Evolutionary conservation across 495 filamentous ascomycete species (phyloP).

Genomic region (Aspergillus sparsus): DNA sequence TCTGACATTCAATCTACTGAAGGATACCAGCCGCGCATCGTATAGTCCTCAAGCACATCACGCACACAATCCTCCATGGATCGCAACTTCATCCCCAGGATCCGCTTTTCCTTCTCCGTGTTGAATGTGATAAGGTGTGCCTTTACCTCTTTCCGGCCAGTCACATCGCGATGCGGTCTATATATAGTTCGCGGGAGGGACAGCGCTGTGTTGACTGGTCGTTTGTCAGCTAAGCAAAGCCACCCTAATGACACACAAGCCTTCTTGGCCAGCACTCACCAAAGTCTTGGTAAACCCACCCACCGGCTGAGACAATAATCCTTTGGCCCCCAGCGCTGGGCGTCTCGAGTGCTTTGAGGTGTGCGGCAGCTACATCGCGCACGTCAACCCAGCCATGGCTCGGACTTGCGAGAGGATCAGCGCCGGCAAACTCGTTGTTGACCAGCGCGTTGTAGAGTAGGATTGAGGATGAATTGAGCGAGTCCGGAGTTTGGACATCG

Average conservation of each 20-base stretch:
- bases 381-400: constrained; percentile 5
- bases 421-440: not conserved
- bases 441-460: not conserved
- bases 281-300: not conserved
- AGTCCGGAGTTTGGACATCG: not conserved
- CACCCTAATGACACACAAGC: too few species aligned
- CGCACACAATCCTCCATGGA: not conserved
- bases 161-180: not conserved
- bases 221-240: not conserved
- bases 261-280: too few species aligned
- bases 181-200: not conserved
- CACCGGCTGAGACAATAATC: not conserved
- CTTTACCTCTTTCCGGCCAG: not conserved
- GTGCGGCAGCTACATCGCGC: not conserved
- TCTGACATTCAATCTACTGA: too few species aligned
- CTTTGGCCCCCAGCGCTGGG: not conserved
- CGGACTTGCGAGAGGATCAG: not conserved
- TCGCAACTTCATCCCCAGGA: not conserved
- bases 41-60: not conserved
- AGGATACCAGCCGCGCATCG: not conserved
- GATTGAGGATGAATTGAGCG: not conserved
- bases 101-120: not conserved
- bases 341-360: not conserved
- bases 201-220: not conserved
- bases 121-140: not conserved